Evolutionary conservation across 2,329 filamentous ascomycete genomes (phyloP).

Genomic region (Aaosphaeria arxii): DNA sequence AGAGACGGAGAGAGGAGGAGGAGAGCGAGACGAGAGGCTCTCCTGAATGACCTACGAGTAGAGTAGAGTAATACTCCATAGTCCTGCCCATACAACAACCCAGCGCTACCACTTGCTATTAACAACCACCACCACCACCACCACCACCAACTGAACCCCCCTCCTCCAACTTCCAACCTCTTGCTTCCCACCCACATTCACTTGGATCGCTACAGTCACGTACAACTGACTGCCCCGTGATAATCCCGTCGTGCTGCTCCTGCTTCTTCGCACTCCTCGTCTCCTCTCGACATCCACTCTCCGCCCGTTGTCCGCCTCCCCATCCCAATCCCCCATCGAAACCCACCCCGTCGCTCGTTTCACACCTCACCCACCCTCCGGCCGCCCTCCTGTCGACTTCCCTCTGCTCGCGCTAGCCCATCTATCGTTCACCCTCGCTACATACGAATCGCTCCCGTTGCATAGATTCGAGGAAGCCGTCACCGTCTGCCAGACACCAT

Average conservation of each 20-base stretch:
- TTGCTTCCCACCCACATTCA: conserved; percentile 2
- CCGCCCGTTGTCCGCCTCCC: conserved; percentile 6
- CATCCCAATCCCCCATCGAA: conserved; percentile 8
- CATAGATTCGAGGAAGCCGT: too few relatives aligned
- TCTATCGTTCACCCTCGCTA: too few relatives aligned
- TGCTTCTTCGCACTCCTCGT: background rate
- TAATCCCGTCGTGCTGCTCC: background rate
- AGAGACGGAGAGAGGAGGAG: too few relatives aligned
- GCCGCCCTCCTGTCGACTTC: conserved; percentile 1
- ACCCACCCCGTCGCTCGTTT: conserved; percentile 26
- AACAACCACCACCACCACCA: background rate
- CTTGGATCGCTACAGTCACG: background rate
- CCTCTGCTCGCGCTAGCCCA: conserved; percentile 6
- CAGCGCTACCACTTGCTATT: too few relatives aligned
- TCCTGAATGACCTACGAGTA: too few relatives aligned
- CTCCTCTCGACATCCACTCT: background rate
- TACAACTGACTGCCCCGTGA: background rate
- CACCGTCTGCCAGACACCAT: background rate
- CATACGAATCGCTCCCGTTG: too few relatives aligned
- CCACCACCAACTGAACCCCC: background rate
- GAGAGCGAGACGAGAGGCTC: too few relatives aligned
- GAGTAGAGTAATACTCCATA: too few relatives aligned
- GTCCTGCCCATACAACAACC: background rate
- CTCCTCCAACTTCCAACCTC: background rate
- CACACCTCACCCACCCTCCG: conserved; percentile 11